Conservation (phyloP, 169 alveolate species). For the Pseudocohnilembus persalinus region DNA sequence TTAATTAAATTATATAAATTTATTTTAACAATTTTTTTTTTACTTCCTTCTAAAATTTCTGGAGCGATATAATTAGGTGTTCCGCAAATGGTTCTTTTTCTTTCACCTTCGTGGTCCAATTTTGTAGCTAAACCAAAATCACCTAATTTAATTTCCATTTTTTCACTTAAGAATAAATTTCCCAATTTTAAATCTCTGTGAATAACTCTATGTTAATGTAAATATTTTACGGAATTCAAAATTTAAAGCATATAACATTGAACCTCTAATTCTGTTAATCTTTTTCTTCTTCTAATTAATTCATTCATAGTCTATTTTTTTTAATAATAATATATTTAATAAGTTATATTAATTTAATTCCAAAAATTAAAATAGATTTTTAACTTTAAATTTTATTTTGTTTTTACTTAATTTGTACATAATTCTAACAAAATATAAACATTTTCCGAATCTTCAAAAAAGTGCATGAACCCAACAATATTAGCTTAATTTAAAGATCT, state of each 20-base stretch:
- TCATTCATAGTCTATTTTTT: slow-evolving; percentile 31
- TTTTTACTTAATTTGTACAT: slow-evolving; percentile 67
- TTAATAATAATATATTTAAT: too few species aligned
- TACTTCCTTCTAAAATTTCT: slow-evolving; percentile 59
- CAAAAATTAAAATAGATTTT: too few species aligned
- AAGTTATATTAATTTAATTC: too few species aligned
- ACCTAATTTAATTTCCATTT: slow-evolving; percentile 85
- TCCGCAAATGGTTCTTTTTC: slow-evolving; percentile 68
- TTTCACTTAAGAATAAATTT: slow-evolving; percentile 64
- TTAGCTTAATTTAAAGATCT: slow-evolving; percentile 68
- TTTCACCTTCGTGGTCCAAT: slow-evolving; percentile 82
- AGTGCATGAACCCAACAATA: slow-evolving; percentile 82
- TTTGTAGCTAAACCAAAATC: slow-evolving; percentile 86
- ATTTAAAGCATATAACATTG: slow-evolving; percentile 75
- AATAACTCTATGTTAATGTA: slow-evolving; percentile 78
- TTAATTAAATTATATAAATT: not conserved
- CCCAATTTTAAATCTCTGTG: slow-evolving; percentile 78
- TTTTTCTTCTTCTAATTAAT: slow-evolving; percentile 71
- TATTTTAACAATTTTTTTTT: too few species aligned
- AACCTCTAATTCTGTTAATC: slow-evolving; percentile 80
- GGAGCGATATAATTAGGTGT: slow-evolving; percentile 81
- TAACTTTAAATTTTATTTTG: too few species aligned
- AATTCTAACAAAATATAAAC: slow-evolving; percentile 85
- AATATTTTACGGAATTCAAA: slow-evolving; percentile 68
- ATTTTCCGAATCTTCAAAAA: slow-evolving; percentile 81